Base-by-base conservation (phyloP, 129 eudicot genomes). In the Pulicaria dysenterica region DNA sequence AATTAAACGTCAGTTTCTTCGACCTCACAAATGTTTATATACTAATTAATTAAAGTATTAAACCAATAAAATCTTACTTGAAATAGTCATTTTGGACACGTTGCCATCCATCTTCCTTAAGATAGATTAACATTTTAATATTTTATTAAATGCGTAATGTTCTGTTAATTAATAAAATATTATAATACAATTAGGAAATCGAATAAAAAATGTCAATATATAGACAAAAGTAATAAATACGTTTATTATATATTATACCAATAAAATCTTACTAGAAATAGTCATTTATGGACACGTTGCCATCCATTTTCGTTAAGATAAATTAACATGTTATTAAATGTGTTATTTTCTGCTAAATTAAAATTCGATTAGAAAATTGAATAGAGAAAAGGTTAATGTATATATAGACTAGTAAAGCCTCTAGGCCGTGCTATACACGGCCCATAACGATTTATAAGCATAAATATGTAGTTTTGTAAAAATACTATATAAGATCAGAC, bases 271-370 rank as follows among this genome's bases (percentile, higher is more conserved):
- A 45, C 73, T 13, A n/a, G 57, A 10, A 45, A 36, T 45, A n/a
- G 6, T 51, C 61, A 60, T 64, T 64, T 17, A 24, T 53, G 60
- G 46, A 67, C 80, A 66, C 80, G 80, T 76, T 16, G 59, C 38
- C 19, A 15, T 55, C 57, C 11, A 24, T 58, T n/a, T 45, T 44
- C 31, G 1, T 42, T 71, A 61, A 19, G 38, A 48, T 31, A 65
- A 14, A n/a, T n/a, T 19, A 60, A 60, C 1, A 14, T 15, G 1
- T 40, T 39, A 40, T 36, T 61, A 61, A 74, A 64, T 56, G 53
- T 53, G 55, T 63, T 17, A 1, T 36, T 64, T 40, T 53, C 43
- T 64, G 9, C 4, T 6, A 48, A 48, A 38, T 15, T 36, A 15
- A 47, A 49, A 47, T 60, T 34, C 16, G 40, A 54, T 17, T 39